These are phyloP conservation scores for Oenanthe javanica DNA, from an alignment of 140 eudicot species.

Conservation along the genomic window DNA sequence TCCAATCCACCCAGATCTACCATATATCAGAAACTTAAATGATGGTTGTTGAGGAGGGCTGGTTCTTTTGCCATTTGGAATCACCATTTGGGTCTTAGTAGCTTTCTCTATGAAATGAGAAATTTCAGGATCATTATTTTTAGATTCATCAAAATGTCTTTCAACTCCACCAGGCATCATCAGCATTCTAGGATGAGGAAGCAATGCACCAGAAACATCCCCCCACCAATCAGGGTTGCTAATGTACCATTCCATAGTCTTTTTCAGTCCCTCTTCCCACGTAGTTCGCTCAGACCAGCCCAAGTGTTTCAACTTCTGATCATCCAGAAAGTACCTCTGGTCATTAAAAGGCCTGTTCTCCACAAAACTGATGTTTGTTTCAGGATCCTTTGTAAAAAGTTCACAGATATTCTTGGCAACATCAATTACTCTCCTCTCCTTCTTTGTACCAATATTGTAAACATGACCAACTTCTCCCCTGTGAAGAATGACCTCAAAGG, in stretches of 20 bases:
- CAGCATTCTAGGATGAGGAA: conserved; percentile 92
- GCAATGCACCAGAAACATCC: conserved; percentile 82
- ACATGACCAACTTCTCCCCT: conserved; percentile 91
- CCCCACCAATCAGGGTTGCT: conserved; percentile 96
- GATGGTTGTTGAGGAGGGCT: background rate
- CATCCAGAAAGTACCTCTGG: conserved; percentile 70
- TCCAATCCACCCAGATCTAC: background rate
- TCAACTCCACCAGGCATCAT: conserved; percentile 87
- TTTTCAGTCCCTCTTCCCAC: conserved; percentile 75
- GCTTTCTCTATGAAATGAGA: background rate
- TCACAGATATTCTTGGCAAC: conserved; percentile 65
- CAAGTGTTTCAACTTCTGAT: conserved; percentile 58
- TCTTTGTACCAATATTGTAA: conserved; percentile 76
- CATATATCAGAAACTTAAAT: background rate
- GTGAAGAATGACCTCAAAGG: conserved; percentile 72
- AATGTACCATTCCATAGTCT: conserved; percentile 76
- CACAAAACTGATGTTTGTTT: conserved; percentile 56
- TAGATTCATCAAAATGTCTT: conserved; percentile 27
- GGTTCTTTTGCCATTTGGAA: background rate
- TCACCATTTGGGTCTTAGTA: no score
- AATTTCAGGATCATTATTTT: background rate
- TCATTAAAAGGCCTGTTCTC: conserved; percentile 81
- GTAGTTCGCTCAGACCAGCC: conserved; percentile 77
- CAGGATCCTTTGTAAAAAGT: conserved; percentile 47
- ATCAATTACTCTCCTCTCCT: conserved; percentile 72